Evolutionary conservation across 257 asterid species (phyloP).

Genomic region (Nicotiana noctiflora): DNA sequence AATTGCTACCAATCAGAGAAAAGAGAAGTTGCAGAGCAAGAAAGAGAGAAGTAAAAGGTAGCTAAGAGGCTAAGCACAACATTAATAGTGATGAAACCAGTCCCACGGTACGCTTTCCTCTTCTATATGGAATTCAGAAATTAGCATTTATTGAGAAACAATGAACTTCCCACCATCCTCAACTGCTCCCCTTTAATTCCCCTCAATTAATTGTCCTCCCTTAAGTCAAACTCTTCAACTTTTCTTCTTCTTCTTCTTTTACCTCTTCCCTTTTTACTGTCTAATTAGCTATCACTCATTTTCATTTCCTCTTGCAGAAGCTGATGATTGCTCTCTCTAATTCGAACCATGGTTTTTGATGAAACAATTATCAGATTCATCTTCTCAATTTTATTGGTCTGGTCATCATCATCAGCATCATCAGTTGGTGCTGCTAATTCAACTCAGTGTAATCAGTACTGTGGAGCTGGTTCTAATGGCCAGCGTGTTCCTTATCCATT

Average conservation of each 20-base stretch:
- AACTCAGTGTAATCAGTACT: constrained; percentile 21
- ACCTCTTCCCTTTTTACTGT: background rate
- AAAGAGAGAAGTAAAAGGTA: background rate
- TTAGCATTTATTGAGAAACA: constrained; percentile 27
- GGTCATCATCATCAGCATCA: constrained; percentile 10
- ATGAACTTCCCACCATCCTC: constrained; percentile 31
- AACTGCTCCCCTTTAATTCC: constrained; percentile 26
- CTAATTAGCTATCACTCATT: background rate
- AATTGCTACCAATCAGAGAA: background rate
- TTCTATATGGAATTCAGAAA: constrained; percentile 2
- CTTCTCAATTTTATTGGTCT: constrained; percentile 15
- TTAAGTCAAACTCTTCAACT: constrained; percentile 19
- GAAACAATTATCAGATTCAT: constrained; percentile 10
- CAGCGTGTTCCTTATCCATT: constrained; percentile 46
- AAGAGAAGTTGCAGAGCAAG: background rate
- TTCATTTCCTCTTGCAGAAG: background rate
- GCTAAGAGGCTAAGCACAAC: background rate
- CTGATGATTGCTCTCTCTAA: background rate
- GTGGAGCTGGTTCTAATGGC: constrained; percentile 15
- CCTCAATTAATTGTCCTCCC: constrained; percentile 19
- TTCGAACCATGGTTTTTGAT: constrained; percentile 2
- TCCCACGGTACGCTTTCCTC: constrained; percentile 7
- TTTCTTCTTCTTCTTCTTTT: background rate
- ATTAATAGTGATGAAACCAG: constrained; percentile 8
- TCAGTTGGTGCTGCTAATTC: constrained; percentile 8